These are phyloP conservation scores for Ogataea angusta DNA, from an alignment of 805 yeast species.

Conservation along the genomic window DNA sequence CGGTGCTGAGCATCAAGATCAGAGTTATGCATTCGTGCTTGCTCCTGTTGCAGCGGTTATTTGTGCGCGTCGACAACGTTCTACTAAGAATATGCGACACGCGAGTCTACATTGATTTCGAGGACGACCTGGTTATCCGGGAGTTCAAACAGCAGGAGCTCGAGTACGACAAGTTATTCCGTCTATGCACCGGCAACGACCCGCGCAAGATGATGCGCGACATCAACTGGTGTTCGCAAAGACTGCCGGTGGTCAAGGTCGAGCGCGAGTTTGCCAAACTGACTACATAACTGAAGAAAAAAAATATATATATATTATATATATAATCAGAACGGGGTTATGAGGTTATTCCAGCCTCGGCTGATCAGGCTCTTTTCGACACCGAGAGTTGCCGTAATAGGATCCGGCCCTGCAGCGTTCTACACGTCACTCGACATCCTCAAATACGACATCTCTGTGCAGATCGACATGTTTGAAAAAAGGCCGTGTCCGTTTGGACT, in stretches of 20 bases:
- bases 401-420: conserved; percentile 96
- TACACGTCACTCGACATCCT: conserved; percentile 78
- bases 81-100: conserved; percentile 81
- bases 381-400: conserved; percentile 68
- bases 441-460: conserved; percentile 30
- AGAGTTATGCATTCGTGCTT: conserved; percentile 86
- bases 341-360: conserved; percentile 1
- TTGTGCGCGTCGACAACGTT: conserved; percentile 87
- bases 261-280: conserved; percentile 24
- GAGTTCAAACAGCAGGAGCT: conserved; percentile 75
- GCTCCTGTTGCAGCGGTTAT: conserved; percentile 70
- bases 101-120: conserved; percentile 76
- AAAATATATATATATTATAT: background rate
- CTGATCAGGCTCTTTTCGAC: conserved; percentile 1
- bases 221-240: conserved; percentile 75
- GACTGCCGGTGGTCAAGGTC: conserved; percentile 24
- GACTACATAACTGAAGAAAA: background rate
- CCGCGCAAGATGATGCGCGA: conserved; percentile 73
- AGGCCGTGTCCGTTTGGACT: conserved; percentile 90
- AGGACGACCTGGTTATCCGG: conserved; percentile 58
- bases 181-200: conserved; percentile 51
- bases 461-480: conserved; percentile 76
- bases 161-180: conserved; percentile 44
- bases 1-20: conserved; percentile 71
- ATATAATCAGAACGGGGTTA: background rate